These are phyloP conservation scores for Mrakiaceae sp. DNA, from an alignment of 1,284 basidiomycete genomes.

Conservation along the genomic window DNA sequence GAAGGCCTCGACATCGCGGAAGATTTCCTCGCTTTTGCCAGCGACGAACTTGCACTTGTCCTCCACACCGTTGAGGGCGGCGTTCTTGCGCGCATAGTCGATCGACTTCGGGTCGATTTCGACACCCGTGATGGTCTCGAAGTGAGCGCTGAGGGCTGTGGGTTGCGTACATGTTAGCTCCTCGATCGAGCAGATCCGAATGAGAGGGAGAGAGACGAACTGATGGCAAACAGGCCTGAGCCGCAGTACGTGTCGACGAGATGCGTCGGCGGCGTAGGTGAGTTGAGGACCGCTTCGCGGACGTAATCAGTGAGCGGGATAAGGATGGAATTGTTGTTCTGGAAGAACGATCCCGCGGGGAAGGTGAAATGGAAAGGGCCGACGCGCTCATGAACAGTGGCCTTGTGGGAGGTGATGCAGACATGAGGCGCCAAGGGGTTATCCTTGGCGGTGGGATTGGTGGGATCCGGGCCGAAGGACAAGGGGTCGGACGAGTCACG, in stretches of 20 bases:
- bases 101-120: constrained; percentile 70
- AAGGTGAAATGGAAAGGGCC: constrained; percentile 76
- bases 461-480: not conserved
- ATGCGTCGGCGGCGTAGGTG: constrained; percentile 47
- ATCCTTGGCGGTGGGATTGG: not conserved
- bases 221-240: constrained; percentile 82
- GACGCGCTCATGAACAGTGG: constrained; percentile 71
- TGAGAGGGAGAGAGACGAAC: constrained; percentile 22
- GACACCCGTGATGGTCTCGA: constrained; percentile 73
- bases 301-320: constrained; percentile 73
- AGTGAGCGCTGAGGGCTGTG: constrained; percentile 53
- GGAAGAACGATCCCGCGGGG: constrained; percentile 83
- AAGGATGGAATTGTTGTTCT: constrained; percentile 94
- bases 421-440: constrained; percentile 25
- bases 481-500: constrained; percentile 59
- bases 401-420: constrained; percentile 73
- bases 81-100: constrained; percentile 66
- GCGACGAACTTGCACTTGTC: constrained; percentile 39
- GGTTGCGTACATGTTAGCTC: too few relatives aligned
- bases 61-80: constrained; percentile 51
- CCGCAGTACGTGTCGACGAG: constrained; percentile 86
- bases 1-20: constrained; percentile 29
- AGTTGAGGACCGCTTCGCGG: constrained; percentile 52
- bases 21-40: constrained; percentile 46
- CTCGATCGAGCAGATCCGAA: too few relatives aligned